Base-by-base conservation (phyloP, 805 yeast species). In the Hanseniaspora lindneri region DNA sequence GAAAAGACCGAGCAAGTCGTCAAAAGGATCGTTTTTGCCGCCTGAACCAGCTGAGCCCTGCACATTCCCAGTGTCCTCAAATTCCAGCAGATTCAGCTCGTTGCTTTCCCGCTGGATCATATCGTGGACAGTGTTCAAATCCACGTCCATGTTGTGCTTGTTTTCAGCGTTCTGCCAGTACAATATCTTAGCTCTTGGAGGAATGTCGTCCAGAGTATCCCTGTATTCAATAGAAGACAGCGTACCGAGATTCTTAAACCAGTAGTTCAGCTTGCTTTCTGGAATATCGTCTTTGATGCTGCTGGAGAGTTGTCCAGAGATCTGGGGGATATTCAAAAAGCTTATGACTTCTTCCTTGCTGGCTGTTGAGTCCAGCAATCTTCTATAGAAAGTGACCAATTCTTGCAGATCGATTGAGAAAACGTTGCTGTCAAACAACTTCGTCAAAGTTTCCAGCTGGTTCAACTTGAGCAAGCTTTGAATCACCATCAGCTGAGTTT, bases 91-190 rank as follows among this genome's bases (percentile, higher is more conserved):
- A 24, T 37, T 35, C 19, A 44, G 13, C 17, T 44, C 42, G 21
- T 37, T 44, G 20, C 42, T 44, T 37, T 44, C 49, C 24, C 33
- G 28, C 13, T 44, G 49, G 14, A 44, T 37, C 49, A 44, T 44
- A 30, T 44, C 49, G 29, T 30, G 20, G 13, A 37, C 37, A 16
- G 49, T 29, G 24, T 29, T 23, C 6, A 44, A 37, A 30, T 44
- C 49, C 7, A 40, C 32, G 14, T 30, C 25, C 4, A 23, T 10
- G 29, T 36, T 21, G 23, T 44, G 42, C 21, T 30, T 36, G 21
- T 37, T 37, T 20, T 37, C 42, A 20, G 5, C 37, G 9, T 21
- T 44, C 16, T 44, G 28, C 29, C 14, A 37, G n/a, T 44, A 44
- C 14, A 44, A 30, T 10, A 44, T 44, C 21, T 29, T 44, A 6